Base-by-base conservation (phyloP, 768 basidiomycete species). In the Psilocybe sp. region DNA sequence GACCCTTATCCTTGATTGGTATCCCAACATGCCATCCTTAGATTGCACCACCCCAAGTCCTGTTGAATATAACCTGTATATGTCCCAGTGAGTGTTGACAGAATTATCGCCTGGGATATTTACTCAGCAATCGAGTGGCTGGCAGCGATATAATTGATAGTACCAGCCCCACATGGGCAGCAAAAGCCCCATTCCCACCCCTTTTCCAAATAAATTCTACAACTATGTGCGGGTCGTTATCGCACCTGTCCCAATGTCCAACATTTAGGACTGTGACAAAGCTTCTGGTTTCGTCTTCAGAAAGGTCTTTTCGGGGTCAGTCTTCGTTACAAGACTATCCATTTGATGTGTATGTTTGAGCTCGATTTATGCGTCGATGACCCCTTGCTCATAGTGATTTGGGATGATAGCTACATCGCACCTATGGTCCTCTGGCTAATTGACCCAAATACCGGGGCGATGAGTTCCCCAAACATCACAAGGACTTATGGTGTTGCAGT, bases 281-380 rank as follows among this genome's bases (percentile, higher is more conserved):
- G 14, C 40, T 49, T 13, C 10, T 42, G 13, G 48, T 41, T 2
- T 43, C 48, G 3, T 12, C 12, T n/a, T 10, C 16, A 19, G 15
- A 33, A 7, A 32, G 13, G 12, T 18, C 31, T 16, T 10, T 15
- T 3, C 28, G 33, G 5, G 18, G 33, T 16, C 23, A 34, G 4
- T 42, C 48, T 4, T 42, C 48, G 9, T 41, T 49, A 28, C 48
- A 49, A 31, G 43, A n/a, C 16, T 49, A 49, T 35, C 48, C 48
- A 7, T 49, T 49, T 15, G 48, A 49, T 16, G 32, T 49, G 48
- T 49, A 42, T 15, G 14, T 15, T 18, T 31, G 23, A 28, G 3
- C 23, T 28, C 23, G 7, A 4, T 28, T 7, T 7, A 4, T 7
- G 23, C 23, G 23, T 28, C 7, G 4, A 28, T 28, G 23, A 7